Conservation (phyloP, 2,329 filamentous ascomycete species). For the Colletotrichum ledebouriae region DNA sequence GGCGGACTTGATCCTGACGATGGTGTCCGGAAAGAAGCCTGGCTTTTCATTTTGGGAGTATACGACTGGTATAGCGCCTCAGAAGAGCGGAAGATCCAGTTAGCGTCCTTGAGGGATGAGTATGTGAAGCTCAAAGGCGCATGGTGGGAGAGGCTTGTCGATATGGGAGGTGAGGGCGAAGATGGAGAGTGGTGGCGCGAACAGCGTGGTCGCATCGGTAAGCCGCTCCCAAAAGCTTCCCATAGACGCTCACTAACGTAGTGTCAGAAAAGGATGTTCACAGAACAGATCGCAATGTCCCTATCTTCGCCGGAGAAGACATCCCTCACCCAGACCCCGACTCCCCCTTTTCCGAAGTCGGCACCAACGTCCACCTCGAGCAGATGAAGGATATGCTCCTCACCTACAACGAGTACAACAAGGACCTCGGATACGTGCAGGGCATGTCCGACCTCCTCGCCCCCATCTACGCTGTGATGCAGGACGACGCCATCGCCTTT, state of each 20-base stretch:
- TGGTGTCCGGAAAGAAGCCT: slow-evolving; percentile 94
- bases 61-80: slow-evolving; percentile 92
- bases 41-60: slow-evolving; percentile 93
- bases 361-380: slow-evolving; percentile 97
- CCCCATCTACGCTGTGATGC: slow-evolving; percentile 95
- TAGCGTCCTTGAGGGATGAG: slow-evolving; percentile 89
- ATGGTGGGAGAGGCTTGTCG: slow-evolving; percentile 96
- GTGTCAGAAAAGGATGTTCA: slow-evolving; percentile 94
- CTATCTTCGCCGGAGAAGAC: slow-evolving; percentile 96
- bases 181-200: slow-evolving; percentile 97
- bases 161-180: slow-evolving; percentile 82
- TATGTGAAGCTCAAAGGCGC: slow-evolving; percentile 93
- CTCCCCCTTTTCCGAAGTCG: slow-evolving; percentile 91
- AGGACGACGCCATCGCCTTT: slow-evolving; percentile 96
- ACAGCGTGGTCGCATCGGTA: slow-evolving; percentile 93
- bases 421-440: slow-evolving; percentile 94
- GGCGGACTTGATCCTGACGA: slow-evolving; percentile 91
- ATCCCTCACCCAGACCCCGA: slow-evolving; percentile 96
- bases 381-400: slow-evolving; percentile 99
- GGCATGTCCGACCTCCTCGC: slow-evolving; percentile 98
- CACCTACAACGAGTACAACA: slow-evolving; percentile 98
- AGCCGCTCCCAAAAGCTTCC: slow-evolving; percentile 50
- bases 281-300: slow-evolving; percentile 92
- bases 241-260: slow-evolving; percentile 47
- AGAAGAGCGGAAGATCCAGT: slow-evolving; percentile 85